Evolutionary conservation across 2,329 filamentous ascomycete genomes (phyloP).

Genomic region (Cladosporium sp.): DNA sequence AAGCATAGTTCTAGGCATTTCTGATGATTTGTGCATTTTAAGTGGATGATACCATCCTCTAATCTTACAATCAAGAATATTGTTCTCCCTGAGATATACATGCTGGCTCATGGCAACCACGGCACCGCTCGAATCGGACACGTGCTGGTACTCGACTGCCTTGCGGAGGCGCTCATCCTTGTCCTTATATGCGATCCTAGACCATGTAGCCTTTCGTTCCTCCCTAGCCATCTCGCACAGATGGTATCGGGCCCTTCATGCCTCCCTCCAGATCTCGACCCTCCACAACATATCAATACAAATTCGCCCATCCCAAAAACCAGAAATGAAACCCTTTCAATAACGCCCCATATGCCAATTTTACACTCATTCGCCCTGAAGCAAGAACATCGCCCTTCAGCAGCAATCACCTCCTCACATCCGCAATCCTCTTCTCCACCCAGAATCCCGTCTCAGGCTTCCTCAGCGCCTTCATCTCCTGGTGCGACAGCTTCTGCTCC

Average conservation of each 20-base stretch:
- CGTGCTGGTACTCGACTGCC: background rate
- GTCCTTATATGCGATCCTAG: background rate
- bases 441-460: constrained; percentile 77
- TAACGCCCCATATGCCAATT: background rate
- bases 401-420: constrained; percentile 2
- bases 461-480: constrained; percentile 66
- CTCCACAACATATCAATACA: background rate
- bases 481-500: constrained; percentile 56
- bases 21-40: background rate
- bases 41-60: background rate
- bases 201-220: background rate
- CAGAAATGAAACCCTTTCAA: background rate
- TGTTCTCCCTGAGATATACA: background rate
- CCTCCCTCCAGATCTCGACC: background rate
- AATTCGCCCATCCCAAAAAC: background rate
- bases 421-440: constrained; percentile 56
- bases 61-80: background rate
- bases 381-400: background rate
- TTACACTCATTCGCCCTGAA: background rate
- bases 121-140: background rate
- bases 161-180: background rate
- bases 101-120: background rate
- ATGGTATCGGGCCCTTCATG: background rate
- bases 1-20: background rate
- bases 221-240: background rate